Percentiles rank a stretch among this genome's conserved stretches.
These are phyloP conservation scores for Picea engelmannii DNA, from an alignment of 83 land plant species.

Conservation along the genomic window DNA sequence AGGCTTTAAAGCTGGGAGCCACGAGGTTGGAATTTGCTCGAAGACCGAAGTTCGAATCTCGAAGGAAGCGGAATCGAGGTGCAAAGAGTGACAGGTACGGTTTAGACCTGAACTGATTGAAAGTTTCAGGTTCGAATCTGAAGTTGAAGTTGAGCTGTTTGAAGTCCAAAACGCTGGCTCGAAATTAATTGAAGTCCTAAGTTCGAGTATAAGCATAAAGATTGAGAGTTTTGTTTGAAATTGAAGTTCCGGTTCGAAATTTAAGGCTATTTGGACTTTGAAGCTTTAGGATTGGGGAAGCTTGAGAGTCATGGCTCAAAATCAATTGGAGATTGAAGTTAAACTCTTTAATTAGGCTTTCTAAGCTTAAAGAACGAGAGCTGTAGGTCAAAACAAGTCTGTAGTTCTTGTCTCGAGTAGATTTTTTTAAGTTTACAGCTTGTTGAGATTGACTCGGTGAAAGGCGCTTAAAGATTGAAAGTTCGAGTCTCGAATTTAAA, in stretches of 20 bases:
- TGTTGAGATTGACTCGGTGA: no score
- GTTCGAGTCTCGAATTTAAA: neutral
- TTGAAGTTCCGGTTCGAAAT: neutral
- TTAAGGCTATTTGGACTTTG: neutral
- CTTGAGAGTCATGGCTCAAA: neutral
- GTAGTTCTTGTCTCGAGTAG: neutral
- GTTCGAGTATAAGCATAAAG: neutral
- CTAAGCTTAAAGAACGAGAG: neutral
- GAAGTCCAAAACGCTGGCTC: neutral
- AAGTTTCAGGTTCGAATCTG: neutral
- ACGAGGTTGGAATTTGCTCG: neutral
- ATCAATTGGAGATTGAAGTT: neutral
- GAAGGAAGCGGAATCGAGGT: neutral
- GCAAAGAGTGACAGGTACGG: conserved; percentile 12
- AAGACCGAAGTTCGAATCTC: conserved; percentile 12
- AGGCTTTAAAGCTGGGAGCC: neutral
- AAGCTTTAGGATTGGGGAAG: neutral
- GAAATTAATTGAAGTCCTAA: neutral
- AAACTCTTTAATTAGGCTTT: neutral
- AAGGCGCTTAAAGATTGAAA: neutral
- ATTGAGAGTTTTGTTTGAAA: neutral
- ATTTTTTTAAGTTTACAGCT: neutral
- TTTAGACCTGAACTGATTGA: neutral
- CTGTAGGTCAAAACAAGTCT: neutral
- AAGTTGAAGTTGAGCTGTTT: neutral